Conservation (phyloP, 768 basidiomycete genomes). For the Tulasnella sp. region DNA sequence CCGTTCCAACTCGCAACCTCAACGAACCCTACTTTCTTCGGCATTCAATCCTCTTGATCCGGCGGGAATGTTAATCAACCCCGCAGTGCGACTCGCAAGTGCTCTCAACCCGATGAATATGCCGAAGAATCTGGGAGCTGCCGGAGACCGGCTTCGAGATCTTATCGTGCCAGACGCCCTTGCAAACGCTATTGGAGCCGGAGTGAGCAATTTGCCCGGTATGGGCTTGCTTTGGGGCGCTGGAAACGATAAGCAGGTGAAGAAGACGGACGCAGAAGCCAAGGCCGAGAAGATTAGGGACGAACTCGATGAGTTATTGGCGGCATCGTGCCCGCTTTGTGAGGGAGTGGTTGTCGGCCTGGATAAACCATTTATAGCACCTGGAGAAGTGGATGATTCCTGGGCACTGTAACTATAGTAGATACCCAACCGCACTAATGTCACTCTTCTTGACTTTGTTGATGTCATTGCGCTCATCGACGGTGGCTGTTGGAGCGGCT, state of each 20-base stretch:
- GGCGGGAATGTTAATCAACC: conserved; percentile 17
- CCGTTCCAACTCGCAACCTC: conserved; percentile 41
- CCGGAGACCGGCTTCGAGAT: conserved; percentile 78
- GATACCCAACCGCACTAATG: background rate
- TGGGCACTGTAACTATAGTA: conserved; percentile 52
- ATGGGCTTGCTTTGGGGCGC: conserved; percentile 29
- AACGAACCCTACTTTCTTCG: conserved; percentile 66
- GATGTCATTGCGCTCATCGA: no score
- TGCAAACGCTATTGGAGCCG: conserved; percentile 62
- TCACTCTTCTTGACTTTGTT: no score
- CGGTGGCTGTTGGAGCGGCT: no score
- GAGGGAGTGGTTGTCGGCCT: conserved; percentile 79
- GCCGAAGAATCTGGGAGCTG: conserved; percentile 65
- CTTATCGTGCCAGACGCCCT: conserved; percentile 91
- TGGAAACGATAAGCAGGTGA: conserved; percentile 34
- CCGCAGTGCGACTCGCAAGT: conserved; percentile 20
- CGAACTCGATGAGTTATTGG: conserved; percentile 84
- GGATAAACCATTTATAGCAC: conserved; percentile 77
- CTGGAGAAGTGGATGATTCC: conserved; percentile 68
- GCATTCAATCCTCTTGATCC: conserved; percentile 45
- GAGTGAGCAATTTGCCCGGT: conserved; percentile 23
- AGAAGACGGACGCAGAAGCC: conserved; percentile 38
- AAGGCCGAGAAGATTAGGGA: conserved; percentile 64
- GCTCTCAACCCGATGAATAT: conserved; percentile 46
- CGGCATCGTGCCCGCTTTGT: conserved; percentile 86